Percentiles rank a stretch among this genome's conserved stretches.
Conservation (phyloP, 2,329 filamentous ascomycete genomes). For the Sphaerulina vaccinii region DNA sequence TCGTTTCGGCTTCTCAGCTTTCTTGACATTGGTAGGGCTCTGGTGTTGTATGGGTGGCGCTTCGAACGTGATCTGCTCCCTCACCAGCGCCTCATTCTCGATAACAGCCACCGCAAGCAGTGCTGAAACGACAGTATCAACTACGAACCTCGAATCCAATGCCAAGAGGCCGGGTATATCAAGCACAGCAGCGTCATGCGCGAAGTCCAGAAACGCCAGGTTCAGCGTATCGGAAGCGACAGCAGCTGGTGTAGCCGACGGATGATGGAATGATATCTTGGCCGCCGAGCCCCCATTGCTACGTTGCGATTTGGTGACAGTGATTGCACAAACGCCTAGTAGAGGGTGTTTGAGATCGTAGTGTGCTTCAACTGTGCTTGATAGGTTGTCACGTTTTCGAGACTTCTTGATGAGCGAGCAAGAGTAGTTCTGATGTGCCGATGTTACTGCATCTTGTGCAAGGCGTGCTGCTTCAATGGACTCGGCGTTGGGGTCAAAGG, state of each 20-base stretch:
- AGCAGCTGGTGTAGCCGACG: conserved; percentile 42
- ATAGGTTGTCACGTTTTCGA: conserved; percentile 30
- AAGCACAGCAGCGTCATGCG: conserved; percentile 43
- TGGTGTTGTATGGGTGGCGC: conserved; percentile 29
- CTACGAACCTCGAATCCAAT: conserved; percentile 47
- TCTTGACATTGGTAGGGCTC: neutral
- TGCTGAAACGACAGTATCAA: conserved; percentile 46
- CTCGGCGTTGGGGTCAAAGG: conserved; percentile 66
- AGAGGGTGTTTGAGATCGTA: conserved; percentile 49
- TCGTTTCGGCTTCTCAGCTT: conserved; percentile 3
- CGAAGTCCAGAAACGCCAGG: conserved; percentile 48
- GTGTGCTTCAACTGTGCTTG: conserved; percentile 34
- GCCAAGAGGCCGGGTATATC: conserved; percentile 45
- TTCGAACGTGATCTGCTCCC: conserved; percentile 33
- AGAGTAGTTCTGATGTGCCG: conserved; percentile 66
- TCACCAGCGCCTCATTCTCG: conserved; percentile 40
- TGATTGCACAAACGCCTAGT: conserved; percentile 45
- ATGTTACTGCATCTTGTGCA: conserved; percentile 58
- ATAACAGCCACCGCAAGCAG: conserved; percentile 48
- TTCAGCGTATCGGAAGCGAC: conserved; percentile 41
- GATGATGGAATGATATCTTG: conserved; percentile 38
- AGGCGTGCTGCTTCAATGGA: conserved; percentile 62
- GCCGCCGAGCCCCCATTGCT: conserved; percentile 14
- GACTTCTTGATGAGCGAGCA: conserved; percentile 67
- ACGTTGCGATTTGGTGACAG: conserved; percentile 38